Evolutionary conservation across 768 basidiomycete genomes (phyloP), one percentile per base, ranked within the genome.

Genomic region (Flagelloscypha sp.): DNA sequence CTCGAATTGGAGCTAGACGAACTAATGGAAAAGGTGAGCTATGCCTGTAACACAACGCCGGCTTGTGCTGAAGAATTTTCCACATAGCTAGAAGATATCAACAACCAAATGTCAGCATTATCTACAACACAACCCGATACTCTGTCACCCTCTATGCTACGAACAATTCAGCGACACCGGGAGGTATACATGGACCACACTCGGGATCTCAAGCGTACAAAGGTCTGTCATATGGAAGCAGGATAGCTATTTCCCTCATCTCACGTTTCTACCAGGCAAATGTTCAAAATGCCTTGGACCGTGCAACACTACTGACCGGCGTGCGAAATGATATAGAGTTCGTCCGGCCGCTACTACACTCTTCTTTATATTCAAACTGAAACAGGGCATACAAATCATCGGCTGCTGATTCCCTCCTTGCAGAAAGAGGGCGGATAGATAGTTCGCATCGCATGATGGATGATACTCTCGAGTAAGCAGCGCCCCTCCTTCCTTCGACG

Each of bases 271-370:
- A 11, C 19, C 46, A 84, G 90, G 63, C 71, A 15, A 93, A 87
- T 54, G 77, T 90, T 15, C 74, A 88, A 48, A 68, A 77, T 37
- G 88, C 89, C 0, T 58, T 93, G 29, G 84, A 93, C 48, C 78
- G 89, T 52, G 84, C 81, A 1, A 94, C 88, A 53, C 62, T 99
- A 11, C 70, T 99, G 15, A 79, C 74, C 29, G 89, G 88, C 6
- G 93, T 98, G 3, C 73, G 93, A 44, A 90, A 93, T 47, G 95
- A 99, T 48, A 98, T 98, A 45, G 89, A 90, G 93, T 94, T 48
- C 29, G 80, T 58, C 20, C 8, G 17, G n/a, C n/a, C n/a, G n/a
- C n/a, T n/a, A n/a, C 6, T 31, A 28, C 23, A 23, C 12, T 34
- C 10, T 38, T 16, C 12, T 5, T 18, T 7, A 30, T 24, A 11